Base-by-base conservation (phyloP, 2,329 filamentous ascomycete species). In the Elsinoe batatas region DNA sequence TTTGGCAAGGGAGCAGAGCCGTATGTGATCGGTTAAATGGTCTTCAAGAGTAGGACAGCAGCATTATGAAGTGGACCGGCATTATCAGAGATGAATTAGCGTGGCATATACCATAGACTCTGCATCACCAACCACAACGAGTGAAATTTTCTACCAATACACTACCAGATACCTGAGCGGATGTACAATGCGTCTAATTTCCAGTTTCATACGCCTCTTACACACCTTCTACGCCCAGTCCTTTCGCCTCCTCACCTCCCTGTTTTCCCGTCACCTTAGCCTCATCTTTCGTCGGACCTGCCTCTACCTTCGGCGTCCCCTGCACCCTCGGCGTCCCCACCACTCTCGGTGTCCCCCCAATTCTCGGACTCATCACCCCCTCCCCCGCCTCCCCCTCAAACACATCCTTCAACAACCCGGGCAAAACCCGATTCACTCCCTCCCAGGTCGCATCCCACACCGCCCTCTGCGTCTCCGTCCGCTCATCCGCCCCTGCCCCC, bases 1-100 rank as follows among this genome's bases (percentile, higher is more conserved):
- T 95, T 96, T 68, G 84, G 82, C 12, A 71, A 80, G 47, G 82
- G 80, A 0, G 77, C 76, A 3, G 71, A 77, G 60, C 74, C 82
- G 30, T 88, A 87, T 66, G 63, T 70, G n/a, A 62, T 75, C 55
- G 61, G 53, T 18, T 55, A 13, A 26, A 26, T 10, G 18, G 20
- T 7, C 3, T 32, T 6, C 47, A 37, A 3, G 22, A 17, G 13
- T 8, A 3, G 38, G 38, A 26, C 18, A 10, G 40, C 10, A 17
- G 6, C 17, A 43, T 8, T 5, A 10, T 10, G 22, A 20, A 22
- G 37, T 15, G n/a, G 35, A 15, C 37, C n/a, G n/a, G 38, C n/a
- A 42, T 7, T 5, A 18, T 44, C n/a, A 11, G n/a, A 42, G 22
- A 22, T 22, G 22, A 5, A 20, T 22, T 43, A 43, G 40, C 40